Evolutionary conservation across 1,139 yeast genomes (phyloP).

Genomic region (Kodamaea derodonti): DNA sequence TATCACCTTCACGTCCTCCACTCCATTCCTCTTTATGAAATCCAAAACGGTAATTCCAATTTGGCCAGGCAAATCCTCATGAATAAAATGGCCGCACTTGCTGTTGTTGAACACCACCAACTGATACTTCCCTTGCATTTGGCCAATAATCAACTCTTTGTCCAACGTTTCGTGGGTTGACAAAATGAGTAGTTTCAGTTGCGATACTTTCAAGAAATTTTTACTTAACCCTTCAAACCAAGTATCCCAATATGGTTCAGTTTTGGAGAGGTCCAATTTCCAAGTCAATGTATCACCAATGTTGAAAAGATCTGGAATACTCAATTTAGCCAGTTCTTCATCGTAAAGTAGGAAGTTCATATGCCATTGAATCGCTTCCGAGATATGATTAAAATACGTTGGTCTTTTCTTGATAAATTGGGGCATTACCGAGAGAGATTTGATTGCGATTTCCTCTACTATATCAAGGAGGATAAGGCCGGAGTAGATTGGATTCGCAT

Average conservation of each 20-base stretch:
- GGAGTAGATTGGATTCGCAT: conserved; percentile 29
- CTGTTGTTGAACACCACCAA: conserved; percentile 68
- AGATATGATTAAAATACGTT: conserved; percentile 42
- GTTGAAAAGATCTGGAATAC: conserved; percentile 66
- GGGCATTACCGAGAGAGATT: conserved; percentile 65
- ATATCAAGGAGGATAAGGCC: conserved; percentile 85
- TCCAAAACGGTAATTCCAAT: conserved; percentile 55
- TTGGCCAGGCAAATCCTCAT: conserved; percentile 79
- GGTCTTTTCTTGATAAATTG: conserved; percentile 64
- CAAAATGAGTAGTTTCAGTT: conserved; percentile 71
- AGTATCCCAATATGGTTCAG: conserved; percentile 67
- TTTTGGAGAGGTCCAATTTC: conserved; percentile 58
- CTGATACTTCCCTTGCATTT: conserved; percentile 96
- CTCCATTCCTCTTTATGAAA: conserved; percentile 35
- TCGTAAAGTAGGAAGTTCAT: conserved; percentile 53
- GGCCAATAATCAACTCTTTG: conserved; percentile 82
- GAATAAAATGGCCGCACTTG: conserved; percentile 83
- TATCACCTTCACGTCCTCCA: conserved; percentile 8
- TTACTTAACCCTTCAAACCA: conserved; percentile 80
- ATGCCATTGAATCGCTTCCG: conserved; percentile 84
- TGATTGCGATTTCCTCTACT: conserved; percentile 87
- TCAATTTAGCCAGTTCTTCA: conserved; percentile 60
- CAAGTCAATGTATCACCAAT: conserved; percentile 36
- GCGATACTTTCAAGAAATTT: conserved; percentile 48
- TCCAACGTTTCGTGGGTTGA: conserved; percentile 92